Percentiles rank a stretch among this genome's conserved stretches.
Evolutionary conservation across 169 alveolate species (phyloP).

Genomic region (Perkinsus olseni): DNA sequence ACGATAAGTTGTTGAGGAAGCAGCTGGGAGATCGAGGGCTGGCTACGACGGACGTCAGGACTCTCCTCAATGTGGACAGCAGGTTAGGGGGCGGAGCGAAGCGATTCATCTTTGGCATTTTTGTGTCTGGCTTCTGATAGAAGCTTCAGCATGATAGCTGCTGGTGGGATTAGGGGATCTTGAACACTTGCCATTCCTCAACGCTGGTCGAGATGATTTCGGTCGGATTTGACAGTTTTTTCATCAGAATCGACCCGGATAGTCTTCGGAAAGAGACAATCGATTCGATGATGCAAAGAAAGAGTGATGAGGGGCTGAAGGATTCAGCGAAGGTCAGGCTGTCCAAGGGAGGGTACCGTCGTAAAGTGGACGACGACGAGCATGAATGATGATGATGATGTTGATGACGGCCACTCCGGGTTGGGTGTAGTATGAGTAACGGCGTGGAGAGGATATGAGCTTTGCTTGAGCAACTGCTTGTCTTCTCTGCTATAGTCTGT

Average conservation of each 20-base stretch:
- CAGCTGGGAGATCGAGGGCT: not conserved
- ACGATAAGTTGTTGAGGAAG: not conserved
- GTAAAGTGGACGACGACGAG: not conserved
- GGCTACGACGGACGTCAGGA: not conserved
- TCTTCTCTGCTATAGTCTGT: too few relatives aligned
- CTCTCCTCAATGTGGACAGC: not conserved
- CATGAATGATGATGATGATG: not conserved
- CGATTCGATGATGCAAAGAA: not conserved
- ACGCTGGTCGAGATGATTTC: not conserved
- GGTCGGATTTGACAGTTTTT: too few relatives aligned
- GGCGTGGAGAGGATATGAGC: not conserved
- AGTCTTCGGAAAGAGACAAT: not conserved
- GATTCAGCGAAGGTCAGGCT: not conserved
- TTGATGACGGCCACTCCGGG: not conserved
- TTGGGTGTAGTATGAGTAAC: not conserved
- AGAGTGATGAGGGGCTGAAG: not conserved
- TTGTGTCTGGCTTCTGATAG: not conserved
- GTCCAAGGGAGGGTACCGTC: not conserved
- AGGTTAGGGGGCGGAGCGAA: not conserved
- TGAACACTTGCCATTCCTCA: not conserved
- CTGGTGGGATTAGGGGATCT: not conserved
- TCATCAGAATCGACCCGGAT: not conserved
- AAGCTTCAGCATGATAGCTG: not conserved
- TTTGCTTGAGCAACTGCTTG: too few relatives aligned
- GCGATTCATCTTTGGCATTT: not conserved